Percentiles rank a stretch among this genome's conserved stretches.
phyloP scores from a whole-genome alignment of 1,284 basidiomycete species.

The Rhodotorula sp. region DNA sequence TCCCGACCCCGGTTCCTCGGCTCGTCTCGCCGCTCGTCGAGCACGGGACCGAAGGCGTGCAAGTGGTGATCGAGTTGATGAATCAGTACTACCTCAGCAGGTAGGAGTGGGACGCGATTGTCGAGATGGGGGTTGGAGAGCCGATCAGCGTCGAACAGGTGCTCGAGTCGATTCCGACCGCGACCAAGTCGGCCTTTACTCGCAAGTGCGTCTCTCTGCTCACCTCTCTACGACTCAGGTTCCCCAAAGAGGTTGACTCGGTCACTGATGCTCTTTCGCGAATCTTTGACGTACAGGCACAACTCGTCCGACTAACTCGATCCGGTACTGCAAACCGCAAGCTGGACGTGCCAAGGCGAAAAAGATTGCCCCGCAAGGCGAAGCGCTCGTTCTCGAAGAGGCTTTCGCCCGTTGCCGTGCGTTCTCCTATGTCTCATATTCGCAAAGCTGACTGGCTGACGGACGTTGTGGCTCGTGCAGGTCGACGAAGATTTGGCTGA shows the following conservation, averaged over 20 bases:
- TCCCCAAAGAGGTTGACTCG: too few species aligned
- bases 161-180: conserved; percentile 77
- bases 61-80: conserved; percentile 81
- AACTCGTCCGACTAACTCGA: conserved; percentile 81
- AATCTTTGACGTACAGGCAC: conserved; percentile 59
- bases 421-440: neutral
- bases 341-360: conserved; percentile 74
- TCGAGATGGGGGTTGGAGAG: conserved; percentile 86
- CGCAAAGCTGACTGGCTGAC: conserved; percentile 3
- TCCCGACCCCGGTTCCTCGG: conserved; percentile 77
- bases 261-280: too few species aligned
- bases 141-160: conserved; percentile 66
- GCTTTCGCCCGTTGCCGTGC: conserved; percentile 61
- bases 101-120: conserved; percentile 93
- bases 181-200: conserved; percentile 82
- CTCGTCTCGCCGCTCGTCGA: conserved; percentile 75
- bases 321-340: conserved; percentile 82
- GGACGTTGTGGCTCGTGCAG: conserved; percentile 37
- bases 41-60: conserved; percentile 63
- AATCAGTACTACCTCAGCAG: conserved; percentile 90
- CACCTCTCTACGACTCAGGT: too few species aligned
- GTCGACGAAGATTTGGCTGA: conserved; percentile 54
- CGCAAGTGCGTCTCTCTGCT: conserved; percentile 63
- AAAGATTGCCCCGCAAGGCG: conserved; percentile 66
- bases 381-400: conserved; percentile 84